Evolutionary conservation across 768 basidiomycete genomes (phyloP).

Genomic region (Dentipellis sp.): DNA sequence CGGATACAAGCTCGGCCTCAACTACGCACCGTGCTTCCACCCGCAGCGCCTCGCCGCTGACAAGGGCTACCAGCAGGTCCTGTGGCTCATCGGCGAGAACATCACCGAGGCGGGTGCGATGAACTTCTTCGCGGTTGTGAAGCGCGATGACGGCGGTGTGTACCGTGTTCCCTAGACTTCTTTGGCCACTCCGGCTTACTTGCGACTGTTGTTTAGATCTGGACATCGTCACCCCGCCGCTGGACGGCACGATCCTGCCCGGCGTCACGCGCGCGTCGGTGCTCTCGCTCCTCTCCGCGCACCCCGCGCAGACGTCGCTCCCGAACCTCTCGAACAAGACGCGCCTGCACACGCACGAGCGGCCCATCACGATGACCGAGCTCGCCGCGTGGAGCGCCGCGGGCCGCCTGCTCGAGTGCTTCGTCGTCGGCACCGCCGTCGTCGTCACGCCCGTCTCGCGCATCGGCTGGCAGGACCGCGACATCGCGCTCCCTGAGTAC

Average conservation of each 20-base stretch:
- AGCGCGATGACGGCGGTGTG: conserved; percentile 29
- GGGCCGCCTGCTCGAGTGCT: conserved; percentile 71
- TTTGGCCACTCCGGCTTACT: conserved; percentile 11
- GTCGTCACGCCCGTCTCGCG: conserved; percentile 64
- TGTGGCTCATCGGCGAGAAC: conserved; percentile 37
- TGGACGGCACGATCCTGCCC: conserved; percentile 89
- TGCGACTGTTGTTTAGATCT: conserved; percentile 32
- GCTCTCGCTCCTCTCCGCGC: conserved; percentile 59
- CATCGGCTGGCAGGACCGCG: conserved; percentile 48
- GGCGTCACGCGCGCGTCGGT: conserved; percentile 88
- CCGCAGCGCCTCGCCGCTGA: conserved; percentile 38
- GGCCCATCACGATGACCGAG: conserved; percentile 35
- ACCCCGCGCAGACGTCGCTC: conserved; percentile 32
- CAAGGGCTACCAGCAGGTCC: conserved; percentile 38
- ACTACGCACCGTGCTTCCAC: conserved; percentile 24
- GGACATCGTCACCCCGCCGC: conserved; percentile 81
- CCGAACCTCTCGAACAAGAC: conserved; percentile 35
- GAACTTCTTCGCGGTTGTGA: conserved; percentile 40
- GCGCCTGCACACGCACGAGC: conserved; percentile 31
- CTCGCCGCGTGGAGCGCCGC: conserved; percentile 33
- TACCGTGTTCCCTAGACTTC: neutral
- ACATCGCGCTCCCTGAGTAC: conserved; percentile 16
- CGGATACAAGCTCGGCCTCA: conserved; percentile 35
- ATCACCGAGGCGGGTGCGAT: conserved; percentile 33
- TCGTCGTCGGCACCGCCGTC: conserved; percentile 80